These are phyloP conservation scores for Fusarium abutilonis DNA, from an alignment of 2,329 filamentous ascomycete species.

Conservation along the genomic window DNA sequence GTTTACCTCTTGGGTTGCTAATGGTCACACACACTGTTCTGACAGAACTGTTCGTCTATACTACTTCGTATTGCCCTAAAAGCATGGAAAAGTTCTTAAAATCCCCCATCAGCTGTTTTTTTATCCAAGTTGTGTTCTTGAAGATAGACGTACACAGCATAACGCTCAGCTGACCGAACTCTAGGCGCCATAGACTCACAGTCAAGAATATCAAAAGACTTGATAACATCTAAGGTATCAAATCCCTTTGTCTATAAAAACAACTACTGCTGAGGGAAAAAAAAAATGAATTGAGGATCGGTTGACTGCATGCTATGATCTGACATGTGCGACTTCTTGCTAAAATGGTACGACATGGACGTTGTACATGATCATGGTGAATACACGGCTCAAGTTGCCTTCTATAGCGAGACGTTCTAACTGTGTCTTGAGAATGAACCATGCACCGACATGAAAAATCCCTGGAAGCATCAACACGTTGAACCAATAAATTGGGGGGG, in stretches of 20 bases:
- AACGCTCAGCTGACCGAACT: not conserved
- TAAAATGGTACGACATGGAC: slow-evolving; percentile 3
- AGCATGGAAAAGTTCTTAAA: no score
- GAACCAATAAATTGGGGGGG: not conserved
- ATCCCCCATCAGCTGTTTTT: no score
- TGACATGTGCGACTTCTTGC: not conserved
- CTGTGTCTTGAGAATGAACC: not conserved
- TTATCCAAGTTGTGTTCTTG: not conserved
- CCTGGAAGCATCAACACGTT: not conserved
- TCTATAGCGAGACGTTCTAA: not conserved
- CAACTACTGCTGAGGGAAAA: not conserved
- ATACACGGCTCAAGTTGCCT: slow-evolving; percentile 27
- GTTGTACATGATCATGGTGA: slow-evolving; percentile 1
- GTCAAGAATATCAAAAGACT: not conserved
- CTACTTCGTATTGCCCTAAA: no score
- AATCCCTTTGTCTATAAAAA: not conserved
- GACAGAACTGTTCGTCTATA: no score
- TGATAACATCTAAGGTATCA: not conserved
- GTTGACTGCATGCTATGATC: slow-evolving; percentile 10
- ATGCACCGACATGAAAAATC: no score
- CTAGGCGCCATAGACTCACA: not conserved
- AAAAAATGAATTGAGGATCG: not conserved
- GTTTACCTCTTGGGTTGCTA: no score
- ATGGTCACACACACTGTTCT: no score
- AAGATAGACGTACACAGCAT: not conserved